Evolutionary conservation across 2,329 filamentous ascomycete species (phyloP), one percentile per base, ranked within the genome.

Genomic region (Ophiognomonia clavigignenti-juglandacearum): DNA sequence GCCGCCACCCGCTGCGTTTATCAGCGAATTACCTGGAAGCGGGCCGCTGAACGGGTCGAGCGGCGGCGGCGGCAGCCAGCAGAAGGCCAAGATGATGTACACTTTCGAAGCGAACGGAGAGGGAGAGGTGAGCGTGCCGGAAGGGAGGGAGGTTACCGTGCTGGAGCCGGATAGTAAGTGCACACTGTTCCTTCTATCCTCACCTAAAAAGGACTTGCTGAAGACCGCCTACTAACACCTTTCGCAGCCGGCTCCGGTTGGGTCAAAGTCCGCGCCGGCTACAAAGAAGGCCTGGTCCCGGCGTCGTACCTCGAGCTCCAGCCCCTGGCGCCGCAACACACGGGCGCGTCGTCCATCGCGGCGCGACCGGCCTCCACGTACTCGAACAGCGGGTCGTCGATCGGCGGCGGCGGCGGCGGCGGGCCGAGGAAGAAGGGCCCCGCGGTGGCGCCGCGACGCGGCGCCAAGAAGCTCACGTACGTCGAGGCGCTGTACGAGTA

Each of bases 401-500:
- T 88, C 44, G 66, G 67, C 26, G 65, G 71, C 5, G 61, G 62
- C 11, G 61, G 71, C 5, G 61, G 62, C 11, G 62, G 64, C 7
- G 67, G 70, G 4, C 60, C 64, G 32, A 95, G 91, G 72, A 95
- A 95, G 67, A 90, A 95, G 64, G 91, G 91, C 0, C 91, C 91
- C 0, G 90, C 85, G 0, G 93, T 98, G 4, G 93, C 93, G 13
- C 93, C 93, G 4, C 85, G 85, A 56, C 82, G 91, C 9, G 91
- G 91, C 13, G 91, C 90, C 4, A 96, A 96, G 79, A 96, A 95
- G 64, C 74, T 96, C 29, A 88, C 86, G 61, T 95, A 97, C 59
- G 92, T 95, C 2, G 87, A 96, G 63, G 93, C 93, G 2, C 56
- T 97, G 58, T 98, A 97, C 64, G 88, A 93, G 42, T 98, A 98